These are phyloP conservation scores for Colletotrichum sp. DNA, from an alignment of 2,329 filamentous ascomycete species.

Conservation along the genomic window DNA sequence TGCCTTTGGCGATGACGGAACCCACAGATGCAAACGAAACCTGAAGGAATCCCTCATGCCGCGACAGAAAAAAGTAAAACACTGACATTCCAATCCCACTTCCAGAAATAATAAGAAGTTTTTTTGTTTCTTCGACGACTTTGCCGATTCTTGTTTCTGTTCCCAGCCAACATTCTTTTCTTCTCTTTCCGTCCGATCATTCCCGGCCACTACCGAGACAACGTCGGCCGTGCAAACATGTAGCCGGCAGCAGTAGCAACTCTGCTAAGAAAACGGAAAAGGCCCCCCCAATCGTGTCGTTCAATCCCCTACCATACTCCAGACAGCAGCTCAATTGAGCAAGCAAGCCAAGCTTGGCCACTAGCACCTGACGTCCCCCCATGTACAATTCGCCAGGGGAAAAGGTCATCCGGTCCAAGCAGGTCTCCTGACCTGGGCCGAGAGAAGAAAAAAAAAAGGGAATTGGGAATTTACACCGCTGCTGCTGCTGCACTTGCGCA, in stretches of 20 bases:
- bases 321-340: neutral
- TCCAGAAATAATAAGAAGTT: neutral
- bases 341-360: neutral
- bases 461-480: neutral
- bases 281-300: neutral
- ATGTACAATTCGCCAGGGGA: conserved; percentile 3
- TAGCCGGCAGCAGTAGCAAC: neutral
- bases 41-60: neutral
- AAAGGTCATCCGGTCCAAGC: neutral
- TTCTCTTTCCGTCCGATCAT: neutral
- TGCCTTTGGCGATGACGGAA: neutral
- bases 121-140: neutral
- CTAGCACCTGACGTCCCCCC: conserved; percentile 2
- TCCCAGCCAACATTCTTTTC: neutral
- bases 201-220: neutral
- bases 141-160: neutral
- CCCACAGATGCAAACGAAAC: neutral
- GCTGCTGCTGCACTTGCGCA: neutral
- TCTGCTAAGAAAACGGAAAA: neutral
- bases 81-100: neutral
- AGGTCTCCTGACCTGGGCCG: conserved; percentile 5
- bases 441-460: neutral
- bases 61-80: neutral
- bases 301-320: neutral
- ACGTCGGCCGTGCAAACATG: neutral